phyloP scores from a whole-genome alignment of 108 stramenopile species.

The Fragilaria crotonensis region DNA sequence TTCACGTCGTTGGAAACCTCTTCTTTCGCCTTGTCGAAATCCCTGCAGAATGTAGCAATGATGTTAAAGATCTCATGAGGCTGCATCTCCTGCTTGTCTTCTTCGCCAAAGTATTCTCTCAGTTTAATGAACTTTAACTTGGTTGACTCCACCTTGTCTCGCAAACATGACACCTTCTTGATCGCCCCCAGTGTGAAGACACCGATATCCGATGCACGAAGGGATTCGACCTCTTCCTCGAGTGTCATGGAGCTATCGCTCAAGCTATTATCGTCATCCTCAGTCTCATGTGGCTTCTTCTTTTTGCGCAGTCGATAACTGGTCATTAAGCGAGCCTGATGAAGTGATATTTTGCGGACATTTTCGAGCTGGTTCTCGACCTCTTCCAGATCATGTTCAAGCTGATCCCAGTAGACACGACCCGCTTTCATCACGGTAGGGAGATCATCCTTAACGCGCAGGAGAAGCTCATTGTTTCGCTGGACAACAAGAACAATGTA shows the following conservation, averaged over 20 bases:
- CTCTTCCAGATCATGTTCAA: conserved; percentile 68
- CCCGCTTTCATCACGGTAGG: conserved; percentile 72
- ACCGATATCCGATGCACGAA: conserved; percentile 66
- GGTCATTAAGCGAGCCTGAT: conserved; percentile 36
- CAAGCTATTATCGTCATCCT: conserved; percentile 54
- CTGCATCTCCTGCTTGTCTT: conserved; percentile 45
- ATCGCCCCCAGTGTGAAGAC: conserved; percentile 79
- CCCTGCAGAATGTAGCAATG: conserved; percentile 61
- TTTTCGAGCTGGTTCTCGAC: conserved; percentile 79
- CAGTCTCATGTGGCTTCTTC: conserved; percentile 22
- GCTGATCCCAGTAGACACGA: conserved; percentile 82
- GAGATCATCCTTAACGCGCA: conserved; percentile 73
- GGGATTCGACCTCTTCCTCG: conserved; percentile 69
- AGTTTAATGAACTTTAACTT: conserved; percentile 50
- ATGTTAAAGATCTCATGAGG: conserved; percentile 83
- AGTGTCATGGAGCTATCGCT: conserved; percentile 53
- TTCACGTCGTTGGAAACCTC: conserved; percentile 59
- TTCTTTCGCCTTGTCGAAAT: conserved; percentile 72
- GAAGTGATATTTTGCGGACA: conserved; percentile 59
- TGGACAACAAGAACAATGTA: conserved; percentile 85
- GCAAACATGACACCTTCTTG: conserved; percentile 74
- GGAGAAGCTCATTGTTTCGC: conserved; percentile 72
- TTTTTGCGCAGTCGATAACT: conserved; percentile 21
- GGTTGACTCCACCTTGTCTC: conserved; percentile 74
- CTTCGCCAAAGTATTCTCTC: conserved; percentile 79